Conservation (phyloP, 1,139 yeast genomes). For the Yamadazyma blattariae region DNA sequence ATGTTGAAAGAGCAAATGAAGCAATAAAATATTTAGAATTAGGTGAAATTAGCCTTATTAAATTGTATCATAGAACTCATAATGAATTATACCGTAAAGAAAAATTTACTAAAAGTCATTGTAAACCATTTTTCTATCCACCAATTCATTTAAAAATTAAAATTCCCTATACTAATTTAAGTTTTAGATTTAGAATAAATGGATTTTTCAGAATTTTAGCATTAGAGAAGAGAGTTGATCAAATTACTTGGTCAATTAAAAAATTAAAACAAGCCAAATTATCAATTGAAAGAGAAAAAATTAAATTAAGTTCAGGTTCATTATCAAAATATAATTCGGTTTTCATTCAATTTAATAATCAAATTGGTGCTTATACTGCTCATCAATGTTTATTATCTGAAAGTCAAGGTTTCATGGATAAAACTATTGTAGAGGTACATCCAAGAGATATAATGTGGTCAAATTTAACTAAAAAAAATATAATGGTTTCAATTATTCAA, state of each 20-base stretch:
- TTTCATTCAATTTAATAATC: constrained; percentile 51
- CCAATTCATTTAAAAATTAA: constrained; percentile 22
- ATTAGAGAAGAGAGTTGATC: constrained; percentile 19
- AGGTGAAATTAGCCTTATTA: constrained; percentile 19
- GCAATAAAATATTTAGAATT: constrained; percentile 41
- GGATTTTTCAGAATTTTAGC: constrained; percentile 28
- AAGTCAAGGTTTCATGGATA: constrained; percentile 39
- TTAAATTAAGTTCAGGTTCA: constrained; percentile 15
- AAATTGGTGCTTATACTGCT: constrained; percentile 49
- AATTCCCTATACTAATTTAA: constrained; percentile 5
- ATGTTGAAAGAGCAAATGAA: constrained; percentile 22
- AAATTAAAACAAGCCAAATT: constrained; percentile 18
- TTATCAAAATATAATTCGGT: constrained; percentile 35
- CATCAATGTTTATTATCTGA: constrained; percentile 51
- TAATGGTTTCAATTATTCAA: constrained; percentile 30
- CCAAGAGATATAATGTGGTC: constrained; percentile 63
- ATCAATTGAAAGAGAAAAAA: constrained; percentile 22
- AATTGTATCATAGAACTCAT: constrained; percentile 12
- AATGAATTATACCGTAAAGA: constrained; percentile 6
- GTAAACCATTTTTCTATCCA: constrained; percentile 28
- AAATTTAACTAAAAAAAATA: constrained; percentile 41
- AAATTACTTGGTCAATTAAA: constrained; percentile 28
- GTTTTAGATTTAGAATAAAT: constrained; percentile 19
- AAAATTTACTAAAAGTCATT: constrained; percentile 1
- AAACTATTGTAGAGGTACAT: constrained; percentile 46